A percentile compares a stretch with the other conserved stretches of the same genome.
phyloP scores from a whole-genome alignment of 176 grass and related monocot species.

The Coix lacrymajobi region DNA sequence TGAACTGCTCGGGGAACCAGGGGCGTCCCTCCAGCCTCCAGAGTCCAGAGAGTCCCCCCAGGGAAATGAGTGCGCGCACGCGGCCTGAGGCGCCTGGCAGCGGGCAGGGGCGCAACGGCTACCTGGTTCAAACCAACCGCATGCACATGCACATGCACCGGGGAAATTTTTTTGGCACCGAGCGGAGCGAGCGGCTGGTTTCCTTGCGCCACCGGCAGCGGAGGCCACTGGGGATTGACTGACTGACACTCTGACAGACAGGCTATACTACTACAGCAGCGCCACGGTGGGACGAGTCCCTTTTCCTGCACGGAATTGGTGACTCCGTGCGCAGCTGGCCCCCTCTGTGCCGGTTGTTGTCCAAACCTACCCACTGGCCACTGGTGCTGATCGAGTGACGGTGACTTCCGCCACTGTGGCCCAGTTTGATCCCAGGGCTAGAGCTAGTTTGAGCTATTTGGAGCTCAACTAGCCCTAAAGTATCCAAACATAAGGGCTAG shows the following conservation, averaged over 20 bases:
- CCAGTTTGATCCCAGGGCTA: too few relatives aligned
- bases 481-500: too few relatives aligned
- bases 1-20: too few relatives aligned
- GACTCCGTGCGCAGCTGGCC: neutral
- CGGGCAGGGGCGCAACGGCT: constrained; percentile 18
- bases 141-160: too few relatives aligned
- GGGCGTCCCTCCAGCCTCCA: too few relatives aligned
- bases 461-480: too few relatives aligned
- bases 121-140: neutral
- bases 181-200: neutral
- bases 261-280: neutral
- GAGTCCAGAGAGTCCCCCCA: neutral
- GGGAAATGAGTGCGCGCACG: neutral
- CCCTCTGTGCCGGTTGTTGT: neutral
- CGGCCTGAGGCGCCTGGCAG: neutral
- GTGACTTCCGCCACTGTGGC: neutral
- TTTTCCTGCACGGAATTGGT: neutral
- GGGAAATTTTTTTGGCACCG: neutral
- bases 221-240: neutral
- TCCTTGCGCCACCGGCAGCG: neutral
- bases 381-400: neutral
- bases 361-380: neutral
- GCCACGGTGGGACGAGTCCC: neutral
- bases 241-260: neutral
- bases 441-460: too few relatives aligned